Percentiles rank a stretch among this genome's conserved stretches.
These are phyloP conservation scores for Epithemia pelagica DNA, from an alignment of 108 stramenopile species.

Conservation along the genomic window DNA sequence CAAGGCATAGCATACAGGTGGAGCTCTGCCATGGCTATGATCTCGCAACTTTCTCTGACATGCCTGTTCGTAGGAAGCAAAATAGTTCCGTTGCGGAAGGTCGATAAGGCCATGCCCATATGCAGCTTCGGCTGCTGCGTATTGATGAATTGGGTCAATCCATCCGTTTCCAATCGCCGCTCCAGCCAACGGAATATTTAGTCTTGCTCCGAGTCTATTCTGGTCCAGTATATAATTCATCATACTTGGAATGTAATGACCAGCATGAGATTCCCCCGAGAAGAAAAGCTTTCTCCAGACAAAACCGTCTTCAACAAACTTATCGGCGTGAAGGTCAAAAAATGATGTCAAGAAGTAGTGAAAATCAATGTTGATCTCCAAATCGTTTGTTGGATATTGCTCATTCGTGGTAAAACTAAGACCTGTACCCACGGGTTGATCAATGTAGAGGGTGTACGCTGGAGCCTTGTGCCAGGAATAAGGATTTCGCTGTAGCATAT, in stretches of 20 bases:
- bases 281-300: constrained; percentile 25
- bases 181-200: constrained; percentile 10
- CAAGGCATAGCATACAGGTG: constrained; percentile 61
- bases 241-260: constrained; percentile 35
- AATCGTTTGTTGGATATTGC: constrained; percentile 27
- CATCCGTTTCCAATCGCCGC: constrained; percentile 33
- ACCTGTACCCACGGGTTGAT: constrained; percentile 71
- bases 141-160: constrained; percentile 63
- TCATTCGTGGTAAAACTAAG: constrained; percentile 41
- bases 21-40: constrained; percentile 41
- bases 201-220: not conserved
- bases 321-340: constrained; percentile 10
- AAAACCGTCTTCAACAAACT: constrained; percentile 15
- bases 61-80: constrained; percentile 54
- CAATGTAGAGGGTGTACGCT: constrained; percentile 69
- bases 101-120: constrained; percentile 82
- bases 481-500: constrained; percentile 15
- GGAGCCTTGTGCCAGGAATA: constrained; percentile 29
- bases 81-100: constrained; percentile 40
- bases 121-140: constrained; percentile 59
- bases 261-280: constrained; percentile 68
- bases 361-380: constrained; percentile 24
- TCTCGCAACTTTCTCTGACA: constrained; percentile 60
- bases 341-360: constrained; percentile 27
- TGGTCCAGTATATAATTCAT: constrained; percentile 13